phyloP scores from a whole-genome alignment of 139 green algal genomes.

The Micractinium sp. region DNA sequence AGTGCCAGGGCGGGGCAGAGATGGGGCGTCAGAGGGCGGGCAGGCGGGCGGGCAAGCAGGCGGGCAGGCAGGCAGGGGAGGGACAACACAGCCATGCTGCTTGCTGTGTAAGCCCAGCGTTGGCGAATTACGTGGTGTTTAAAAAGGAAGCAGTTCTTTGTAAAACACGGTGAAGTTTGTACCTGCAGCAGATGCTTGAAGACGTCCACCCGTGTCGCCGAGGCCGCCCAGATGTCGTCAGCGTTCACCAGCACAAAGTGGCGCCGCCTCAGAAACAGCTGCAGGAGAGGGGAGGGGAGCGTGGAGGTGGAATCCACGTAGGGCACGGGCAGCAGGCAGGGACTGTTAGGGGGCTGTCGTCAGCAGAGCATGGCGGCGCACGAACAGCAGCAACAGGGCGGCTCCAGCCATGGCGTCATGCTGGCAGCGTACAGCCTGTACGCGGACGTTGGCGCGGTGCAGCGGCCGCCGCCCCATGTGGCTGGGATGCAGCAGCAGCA shows the following conservation, averaged over 20 bases:
- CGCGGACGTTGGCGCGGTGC: no score
- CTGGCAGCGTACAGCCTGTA: no score
- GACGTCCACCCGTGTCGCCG: not conserved
- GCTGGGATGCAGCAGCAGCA: no score
- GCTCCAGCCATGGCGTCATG: no score
- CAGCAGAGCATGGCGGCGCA: not conserved
- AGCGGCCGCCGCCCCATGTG: no score
- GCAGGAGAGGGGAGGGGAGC: not conserved
- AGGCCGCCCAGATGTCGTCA: not conserved
- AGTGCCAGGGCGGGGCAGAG: not conserved
- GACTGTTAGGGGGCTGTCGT: not conserved
- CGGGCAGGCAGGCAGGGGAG: not conserved
- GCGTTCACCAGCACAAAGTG: not conserved
- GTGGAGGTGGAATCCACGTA: not conserved
- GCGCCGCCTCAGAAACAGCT: not conserved
- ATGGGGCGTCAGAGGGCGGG: not conserved
- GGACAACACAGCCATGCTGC: not conserved
- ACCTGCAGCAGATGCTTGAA: conserved; percentile 2
- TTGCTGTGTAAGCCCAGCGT: not conserved
- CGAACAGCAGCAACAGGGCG: not conserved
- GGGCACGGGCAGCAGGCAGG: not conserved
- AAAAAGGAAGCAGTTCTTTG: not conserved
- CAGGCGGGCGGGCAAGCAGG: not conserved
- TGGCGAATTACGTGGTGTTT: no score
- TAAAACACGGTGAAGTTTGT: no score